phyloP scores from a whole-genome alignment of 495 filamentous ascomycete species.

The Penicillium cataractarum region DNA sequence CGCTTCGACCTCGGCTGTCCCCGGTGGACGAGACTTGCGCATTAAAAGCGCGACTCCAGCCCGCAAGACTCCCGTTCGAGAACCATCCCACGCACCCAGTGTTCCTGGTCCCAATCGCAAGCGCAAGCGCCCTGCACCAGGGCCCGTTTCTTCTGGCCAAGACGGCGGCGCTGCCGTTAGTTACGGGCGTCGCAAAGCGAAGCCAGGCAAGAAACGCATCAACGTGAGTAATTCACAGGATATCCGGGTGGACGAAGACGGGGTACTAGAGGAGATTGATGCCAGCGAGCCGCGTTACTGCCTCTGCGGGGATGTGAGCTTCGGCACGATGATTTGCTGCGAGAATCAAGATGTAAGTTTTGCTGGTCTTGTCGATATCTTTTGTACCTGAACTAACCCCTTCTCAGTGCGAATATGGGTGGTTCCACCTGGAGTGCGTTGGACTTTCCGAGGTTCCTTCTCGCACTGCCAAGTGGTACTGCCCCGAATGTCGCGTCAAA shows the following conservation, averaged over 20 bases:
- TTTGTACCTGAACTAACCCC: conserved; percentile 30
- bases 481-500: conserved; percentile 77
- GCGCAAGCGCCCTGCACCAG: conserved; percentile 76
- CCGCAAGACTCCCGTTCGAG: conserved; percentile 56
- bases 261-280: conserved; percentile 73
- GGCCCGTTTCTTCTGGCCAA: conserved; percentile 66
- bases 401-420: conserved; percentile 69
- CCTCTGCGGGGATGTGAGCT: conserved; percentile 88
- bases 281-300: conserved; percentile 89
- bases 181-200: conserved; percentile 78
- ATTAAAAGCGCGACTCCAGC: conserved; percentile 53
- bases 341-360: conserved; percentile 84
- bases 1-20: conserved; percentile 14
- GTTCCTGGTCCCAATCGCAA: conserved; percentile 52
- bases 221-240: conserved; percentile 45
- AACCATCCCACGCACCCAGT: conserved; percentile 51
- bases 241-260: conserved; percentile 51
- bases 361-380: conserved; percentile 12
- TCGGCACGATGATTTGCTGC: conserved; percentile 93
- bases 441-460: conserved; percentile 74
- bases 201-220: conserved; percentile 62
- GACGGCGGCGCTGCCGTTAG: conserved; percentile 75
- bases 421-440: conserved; percentile 94
- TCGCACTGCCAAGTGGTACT: conserved; percentile 90
- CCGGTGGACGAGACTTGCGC: conserved; percentile 44